Percentiles rank a stretch among this genome's conserved stretches.
Conservation (phyloP, 805 yeast genomes). For the Metschnikowia continentalis region DNA sequence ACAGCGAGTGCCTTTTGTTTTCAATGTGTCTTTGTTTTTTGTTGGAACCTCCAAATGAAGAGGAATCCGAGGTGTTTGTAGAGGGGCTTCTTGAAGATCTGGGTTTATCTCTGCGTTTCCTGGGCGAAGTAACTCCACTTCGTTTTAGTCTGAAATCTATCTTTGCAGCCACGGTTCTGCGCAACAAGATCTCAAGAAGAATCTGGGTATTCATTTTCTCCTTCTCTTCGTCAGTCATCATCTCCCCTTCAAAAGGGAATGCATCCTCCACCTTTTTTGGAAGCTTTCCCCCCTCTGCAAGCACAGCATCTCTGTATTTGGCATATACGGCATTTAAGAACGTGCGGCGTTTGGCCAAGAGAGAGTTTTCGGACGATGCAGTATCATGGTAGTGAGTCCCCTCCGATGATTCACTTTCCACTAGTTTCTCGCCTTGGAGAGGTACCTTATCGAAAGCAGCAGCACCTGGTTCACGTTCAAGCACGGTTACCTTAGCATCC, state of each 20-base stretch:
- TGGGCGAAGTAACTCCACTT: background rate
- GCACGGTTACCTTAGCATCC: slow-evolving; percentile 6
- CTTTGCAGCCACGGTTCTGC: slow-evolving; percentile 41
- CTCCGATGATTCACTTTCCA: background rate
- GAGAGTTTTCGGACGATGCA: slow-evolving; percentile 3
- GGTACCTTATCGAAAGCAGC: background rate
- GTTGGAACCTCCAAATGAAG: background rate
- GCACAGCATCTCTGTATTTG: slow-evolving; percentile 26
- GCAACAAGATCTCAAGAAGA: slow-evolving; percentile 34
- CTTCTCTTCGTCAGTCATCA: slow-evolving; percentile 24
- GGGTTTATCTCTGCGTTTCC: background rate
- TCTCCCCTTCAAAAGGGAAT: slow-evolving; percentile 28
- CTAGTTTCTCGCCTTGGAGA: slow-evolving; percentile 2
- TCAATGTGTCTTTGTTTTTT: background rate
- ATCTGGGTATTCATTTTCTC: slow-evolving; percentile 28
- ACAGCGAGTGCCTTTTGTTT: background rate
- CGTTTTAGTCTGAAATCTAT: slow-evolving; percentile 30
- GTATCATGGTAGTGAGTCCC: background rate
- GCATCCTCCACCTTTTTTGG: slow-evolving; percentile 28
- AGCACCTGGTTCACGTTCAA: background rate
- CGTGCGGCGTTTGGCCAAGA: slow-evolving; percentile 13
- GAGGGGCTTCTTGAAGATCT: background rate
- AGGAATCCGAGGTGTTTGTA: background rate
- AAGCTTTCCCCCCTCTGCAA: slow-evolving; percentile 15
- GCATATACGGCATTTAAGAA: slow-evolving; percentile 20